Evolutionary conservation across 352 stramenopile species (phyloP).

Genomic region (Elongisporangium anandrum): DNA sequence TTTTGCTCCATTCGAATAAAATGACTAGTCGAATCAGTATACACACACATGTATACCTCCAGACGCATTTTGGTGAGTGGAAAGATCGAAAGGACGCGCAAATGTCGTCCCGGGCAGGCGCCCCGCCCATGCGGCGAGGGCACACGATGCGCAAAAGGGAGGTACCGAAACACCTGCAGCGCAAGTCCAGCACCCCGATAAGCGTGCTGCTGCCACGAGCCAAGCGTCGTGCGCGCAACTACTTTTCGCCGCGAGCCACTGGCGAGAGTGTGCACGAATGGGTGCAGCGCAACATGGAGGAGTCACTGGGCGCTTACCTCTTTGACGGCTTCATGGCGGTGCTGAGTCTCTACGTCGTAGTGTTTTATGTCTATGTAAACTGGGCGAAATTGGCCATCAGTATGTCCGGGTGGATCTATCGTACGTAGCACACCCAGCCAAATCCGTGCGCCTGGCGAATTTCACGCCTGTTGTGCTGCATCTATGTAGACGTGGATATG

Average conservation of each 20-base stretch:
- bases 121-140: neutral
- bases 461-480: neutral
- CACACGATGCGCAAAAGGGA: neutral
- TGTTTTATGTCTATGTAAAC: constrained; percentile 63
- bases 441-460: neutral
- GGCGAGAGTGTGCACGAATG: constrained; percentile 57
- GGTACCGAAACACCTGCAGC: constrained; percentile 30
- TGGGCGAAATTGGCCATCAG: constrained; percentile 35
- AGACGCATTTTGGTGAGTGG: neutral
- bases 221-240: constrained; percentile 28
- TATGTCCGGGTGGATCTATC: constrained; percentile 34
- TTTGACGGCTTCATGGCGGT: constrained; percentile 38
- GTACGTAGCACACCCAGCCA: constrained; percentile 14
- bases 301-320: constrained; percentile 41
- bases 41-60: too few relatives aligned
- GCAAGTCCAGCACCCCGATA: constrained; percentile 25
- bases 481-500: constrained; percentile 40
- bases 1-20: too few relatives aligned
- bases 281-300: constrained; percentile 72
- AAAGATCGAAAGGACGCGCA: neutral
- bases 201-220: constrained; percentile 26
- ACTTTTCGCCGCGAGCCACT: constrained; percentile 23
- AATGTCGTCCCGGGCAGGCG: neutral
- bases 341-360: constrained; percentile 58
- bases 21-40: too few relatives aligned